These are phyloP conservation scores for Pezicula neosporulosa DNA, from an alignment of 2,329 filamentous ascomycete species.

Conservation along the genomic window DNA sequence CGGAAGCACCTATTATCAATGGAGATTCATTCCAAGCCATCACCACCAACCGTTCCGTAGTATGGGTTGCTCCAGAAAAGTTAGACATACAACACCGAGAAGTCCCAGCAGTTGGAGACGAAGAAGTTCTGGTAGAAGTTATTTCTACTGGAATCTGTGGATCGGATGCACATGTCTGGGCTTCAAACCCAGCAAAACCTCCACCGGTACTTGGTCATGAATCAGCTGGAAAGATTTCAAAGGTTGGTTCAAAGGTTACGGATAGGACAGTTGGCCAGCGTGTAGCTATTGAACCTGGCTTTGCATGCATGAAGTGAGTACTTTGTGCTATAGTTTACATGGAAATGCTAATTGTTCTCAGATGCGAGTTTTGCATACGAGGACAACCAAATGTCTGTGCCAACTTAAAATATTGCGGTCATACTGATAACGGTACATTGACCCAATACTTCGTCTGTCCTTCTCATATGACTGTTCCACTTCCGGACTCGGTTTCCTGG, in stretches of 20 bases:
- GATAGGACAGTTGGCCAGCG: conserved; percentile 38
- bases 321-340: too few relatives aligned
- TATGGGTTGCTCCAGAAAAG: conserved; percentile 17
- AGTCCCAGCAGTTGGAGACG: conserved; percentile 5
- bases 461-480: conserved; percentile 60
- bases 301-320: conserved; percentile 33
- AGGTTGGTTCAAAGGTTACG: conserved; percentile 36
- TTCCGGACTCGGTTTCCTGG: conserved; percentile 54
- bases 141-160: conserved; percentile 58
- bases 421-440: conserved; percentile 64
- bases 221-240: conserved; percentile 35
- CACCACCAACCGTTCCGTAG: conserved; percentile 16
- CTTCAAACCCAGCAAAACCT: conserved; percentile 15
- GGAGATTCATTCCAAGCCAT: background rate
- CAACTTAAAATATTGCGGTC: conserved; percentile 64
- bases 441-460: conserved; percentile 53
- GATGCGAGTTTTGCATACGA: conserved; percentile 26
- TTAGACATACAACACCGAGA: conserved; percentile 3
- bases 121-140: conserved; percentile 14
- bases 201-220: conserved; percentile 45
- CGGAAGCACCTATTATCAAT: background rate
- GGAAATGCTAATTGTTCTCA: background rate
- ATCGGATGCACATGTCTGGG: conserved; percentile 48
- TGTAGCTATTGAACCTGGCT: conserved; percentile 43
- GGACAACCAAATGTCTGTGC: conserved; percentile 65